Conservation (phyloP, 2,329 filamentous ascomycete genomes). For the Aspergillus ruber region DNA sequence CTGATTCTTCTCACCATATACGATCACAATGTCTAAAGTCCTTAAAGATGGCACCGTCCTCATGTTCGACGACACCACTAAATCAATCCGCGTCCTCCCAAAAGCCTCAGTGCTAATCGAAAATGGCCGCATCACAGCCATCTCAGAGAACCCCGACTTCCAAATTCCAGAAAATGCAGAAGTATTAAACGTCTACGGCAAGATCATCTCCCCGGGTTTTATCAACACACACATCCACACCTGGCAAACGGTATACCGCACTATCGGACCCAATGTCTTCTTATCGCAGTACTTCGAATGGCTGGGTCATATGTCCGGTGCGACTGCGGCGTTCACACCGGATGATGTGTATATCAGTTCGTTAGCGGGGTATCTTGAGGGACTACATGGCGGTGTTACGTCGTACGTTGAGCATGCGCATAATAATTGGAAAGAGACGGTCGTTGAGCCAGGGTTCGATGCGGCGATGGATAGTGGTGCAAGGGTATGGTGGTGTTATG, state of each 20-base stretch:
- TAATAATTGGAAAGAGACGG: not conserved
- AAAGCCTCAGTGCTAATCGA: not conserved
- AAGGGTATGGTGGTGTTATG: too few species aligned
- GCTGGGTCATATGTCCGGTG: not conserved
- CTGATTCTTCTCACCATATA: too few species aligned
- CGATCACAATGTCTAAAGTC: not conserved
- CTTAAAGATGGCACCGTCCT: not conserved
- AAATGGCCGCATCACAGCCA: not conserved
- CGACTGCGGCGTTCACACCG: not conserved
- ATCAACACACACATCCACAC: conserved; percentile 30
- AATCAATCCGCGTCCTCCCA: not conserved
- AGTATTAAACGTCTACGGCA: not conserved
- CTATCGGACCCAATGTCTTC: conserved; percentile 47
- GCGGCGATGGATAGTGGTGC: too few species aligned
- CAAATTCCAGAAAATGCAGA: not conserved
- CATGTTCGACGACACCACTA: not conserved
- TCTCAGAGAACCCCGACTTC: not conserved
- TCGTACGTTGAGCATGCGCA: not conserved
- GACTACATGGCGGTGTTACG: not conserved
- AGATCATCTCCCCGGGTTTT: not conserved
- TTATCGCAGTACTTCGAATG: conserved; percentile 42
- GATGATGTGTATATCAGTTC: not conserved
- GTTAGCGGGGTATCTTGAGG: not conserved
- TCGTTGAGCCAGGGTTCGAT: not conserved
- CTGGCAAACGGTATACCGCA: conserved; percentile 53